Base-by-base conservation (phyloP, 148 eudicot species). In the Silene uniflora region DNA sequence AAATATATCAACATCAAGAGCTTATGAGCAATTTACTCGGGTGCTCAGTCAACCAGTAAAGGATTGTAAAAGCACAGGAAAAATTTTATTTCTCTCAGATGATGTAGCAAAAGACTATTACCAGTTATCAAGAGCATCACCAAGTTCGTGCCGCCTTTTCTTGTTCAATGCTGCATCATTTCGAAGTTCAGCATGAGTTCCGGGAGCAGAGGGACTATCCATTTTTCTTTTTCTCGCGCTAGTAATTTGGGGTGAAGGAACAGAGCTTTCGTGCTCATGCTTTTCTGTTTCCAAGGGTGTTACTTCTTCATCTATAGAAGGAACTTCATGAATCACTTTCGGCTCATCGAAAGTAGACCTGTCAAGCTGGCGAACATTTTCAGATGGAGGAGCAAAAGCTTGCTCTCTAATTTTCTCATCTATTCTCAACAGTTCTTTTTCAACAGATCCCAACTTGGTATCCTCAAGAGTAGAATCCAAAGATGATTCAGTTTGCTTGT, bases 91-190 rank as follows among this genome's bases (percentile, higher is more conserved):
- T 62, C 55, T 5, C 68, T 68, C 19, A 47, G 0, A 35, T 7
- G 5, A 25, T 8, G n/a, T 17, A 24, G 25, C 21, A 49, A 62
- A 73, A 60, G 65, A 47, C 9, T 62, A 23, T 12, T 81, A 81
- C 84, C 84, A 69, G 29, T 35, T 24, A 56, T 55, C 76, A 65
- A 17, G 61, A 66, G 72, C 63, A 55, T 73, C 77, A 76, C 72
- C 84, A 18, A 29, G 78, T 64, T 86, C 86, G 75, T 85, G 87
- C 81, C 83, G 90, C 81, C 88, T 84, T 78, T 81, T 91, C 84
- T 87, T 91, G 63, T 85, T 86, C n/a, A 61, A 81, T 46, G 69
- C 83, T 35, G 72, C 87, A 56, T 78, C 90, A 75, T 84, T 84
- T 29, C 79, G 69, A 74, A 84, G 63, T 49, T 82, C 80, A 78